Evolutionary conservation across 176 grass and related monocot species (phyloP), one percentile per base, ranked within the genome.

Genomic region (Avena atlantica): DNA sequence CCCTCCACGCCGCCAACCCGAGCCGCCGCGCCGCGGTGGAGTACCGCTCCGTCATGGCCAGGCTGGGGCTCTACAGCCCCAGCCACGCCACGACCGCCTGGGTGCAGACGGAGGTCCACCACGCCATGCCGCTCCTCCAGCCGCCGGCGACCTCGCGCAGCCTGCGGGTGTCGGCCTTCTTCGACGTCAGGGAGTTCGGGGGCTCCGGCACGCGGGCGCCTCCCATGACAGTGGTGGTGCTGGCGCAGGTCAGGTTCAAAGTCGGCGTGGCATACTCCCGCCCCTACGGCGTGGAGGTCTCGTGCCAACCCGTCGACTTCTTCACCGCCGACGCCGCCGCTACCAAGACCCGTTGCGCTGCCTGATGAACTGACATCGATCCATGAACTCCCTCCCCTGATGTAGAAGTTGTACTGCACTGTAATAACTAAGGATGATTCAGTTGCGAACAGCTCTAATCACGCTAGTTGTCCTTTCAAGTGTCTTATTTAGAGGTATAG

Each of bases 221-320:
- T 14, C 80, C 80, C 13, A 25, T 84, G 34, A 31, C 0, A 21
- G 69, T 74, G 37, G 4, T 20, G 69, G 53, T 81, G 45, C 19
- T 49, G 5, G 61, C 62, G 2, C 24, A 51, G 63, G 62, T 81
- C 14, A 24, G 5, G 45, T 81, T 81, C 79, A 81, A 13, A 25
- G 45, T 81, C 24, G 62, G 62, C 16, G 44, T 67, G 45, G 61
- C 45, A 16, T 34, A n/a, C 45, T 68, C 79, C 62, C 79, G 79
- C 9, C 79, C 24, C 9, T 81, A 67, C 45, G 61, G 13, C 62
- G 45, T 81, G 24, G 17, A 81, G 79, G 79, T 81, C 24, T 34
- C 62, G 24, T 81, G 79, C 62, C 61, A 65, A 15, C 24, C 79
- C 62, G 62, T 81, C 79, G 24, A 81, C 62, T 81, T 81, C 79